phyloP scores from a whole-genome alignment of 208 protist genomes.

The Naegleria fowleri region DNA sequence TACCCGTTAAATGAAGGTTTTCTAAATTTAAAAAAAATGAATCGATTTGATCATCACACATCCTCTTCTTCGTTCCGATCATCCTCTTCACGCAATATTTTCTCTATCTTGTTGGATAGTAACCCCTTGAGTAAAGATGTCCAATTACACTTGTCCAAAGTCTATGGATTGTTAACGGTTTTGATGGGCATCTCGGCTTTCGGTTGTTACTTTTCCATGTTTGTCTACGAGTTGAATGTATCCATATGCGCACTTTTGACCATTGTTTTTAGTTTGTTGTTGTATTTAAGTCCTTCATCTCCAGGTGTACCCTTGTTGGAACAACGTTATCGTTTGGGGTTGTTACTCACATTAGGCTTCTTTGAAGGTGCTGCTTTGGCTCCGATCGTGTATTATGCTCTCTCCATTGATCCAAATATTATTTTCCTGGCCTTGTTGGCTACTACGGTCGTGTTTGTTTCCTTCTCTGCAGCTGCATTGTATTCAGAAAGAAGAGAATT shows the following conservation, averaged over 20 bases:
- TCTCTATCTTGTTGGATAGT: background rate
- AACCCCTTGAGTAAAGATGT: background rate
- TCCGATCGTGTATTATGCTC: conserved; percentile 15
- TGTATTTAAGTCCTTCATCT: background rate
- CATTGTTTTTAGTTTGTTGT: background rate
- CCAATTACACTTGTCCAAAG: background rate
- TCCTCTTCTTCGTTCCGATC: background rate
- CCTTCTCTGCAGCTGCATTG: conserved; percentile 37
- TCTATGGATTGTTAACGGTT: background rate
- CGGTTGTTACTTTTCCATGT: background rate
- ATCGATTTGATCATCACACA: background rate
- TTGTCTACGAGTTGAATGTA: background rate
- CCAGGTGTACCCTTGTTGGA: background rate
- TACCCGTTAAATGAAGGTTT: too few relatives aligned
- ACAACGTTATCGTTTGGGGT: background rate
- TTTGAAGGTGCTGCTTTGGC: conserved; percentile 17
- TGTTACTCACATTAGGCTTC: conserved; percentile 27
- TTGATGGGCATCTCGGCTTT: background rate
- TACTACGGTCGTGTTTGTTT: conserved; percentile 41
- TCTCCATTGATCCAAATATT: conserved; percentile 30
- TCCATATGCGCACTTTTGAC: background rate
- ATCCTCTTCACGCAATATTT: background rate
- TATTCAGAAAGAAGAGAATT: conserved; percentile 20
- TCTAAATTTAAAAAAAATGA: background rate
- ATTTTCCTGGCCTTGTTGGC: conserved; percentile 33